Evolutionary conservation across 2,329 filamentous ascomycete species (phyloP), one percentile per base, ranked within the genome.

Genomic region (Ramularia collo-cygni): DNA sequence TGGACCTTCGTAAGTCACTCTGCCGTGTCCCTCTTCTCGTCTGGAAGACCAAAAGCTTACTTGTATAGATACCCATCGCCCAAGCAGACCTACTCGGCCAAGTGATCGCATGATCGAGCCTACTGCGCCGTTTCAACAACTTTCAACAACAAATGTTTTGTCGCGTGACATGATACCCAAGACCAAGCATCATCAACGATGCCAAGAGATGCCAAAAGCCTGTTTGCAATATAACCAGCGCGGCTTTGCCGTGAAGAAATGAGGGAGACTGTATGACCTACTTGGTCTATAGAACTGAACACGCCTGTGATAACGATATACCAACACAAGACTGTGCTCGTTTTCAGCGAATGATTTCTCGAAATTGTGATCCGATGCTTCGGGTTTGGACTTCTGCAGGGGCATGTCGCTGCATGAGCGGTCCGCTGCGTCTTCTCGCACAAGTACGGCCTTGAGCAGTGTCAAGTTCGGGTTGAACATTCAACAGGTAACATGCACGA

Each of bases 1-100:
- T 56, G 92, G 92, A 57, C 89, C 90, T 68, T 92, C 88, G 83
- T 96, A 83, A 75, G 85, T 84, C 42, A 50, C n/a, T 28, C 36
- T 21, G 16, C 30, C 18, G 3, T 33, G 19, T 15, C 19, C 29
- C 31, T 37, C 30, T 18, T 38, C 18, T 30, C 32, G 37, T 43
- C 44, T 42, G n/a, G n/a, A n/a, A n/a, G n/a, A n/a, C n/a, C n/a
- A 48, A 43, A 26, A 40, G 10, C 35, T 33, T 33, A 26, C 12
- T 24, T 21, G 28, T 15, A 34, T 47, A 62, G 59, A 8, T 62
- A 60, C 47, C 61, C 61, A 21, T 61, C 55, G 51, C 61, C 61
- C 12, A 62, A 62, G 57, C 53, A 63, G 56, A 54, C 61, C 18
- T 63, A 62, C 52, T 51, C 52, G 24, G 41, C 53, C 21, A 47